Base-by-base conservation (phyloP, 495 filamentous ascomycete species). In the Chlorociboria aeruginascens region DNA sequence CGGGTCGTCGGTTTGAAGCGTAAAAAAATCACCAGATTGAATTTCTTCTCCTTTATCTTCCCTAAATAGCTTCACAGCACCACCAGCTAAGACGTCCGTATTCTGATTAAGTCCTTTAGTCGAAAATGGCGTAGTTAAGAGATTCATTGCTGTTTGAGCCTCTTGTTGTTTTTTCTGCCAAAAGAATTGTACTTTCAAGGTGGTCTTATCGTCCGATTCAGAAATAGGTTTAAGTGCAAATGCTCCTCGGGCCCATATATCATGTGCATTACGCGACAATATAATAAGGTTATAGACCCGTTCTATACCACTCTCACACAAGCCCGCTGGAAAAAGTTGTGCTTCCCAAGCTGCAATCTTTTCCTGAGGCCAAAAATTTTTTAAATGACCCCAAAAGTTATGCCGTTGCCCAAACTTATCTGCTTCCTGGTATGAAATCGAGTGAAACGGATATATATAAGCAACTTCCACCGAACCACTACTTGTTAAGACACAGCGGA, bases 161-260 rank as follows among this genome's bases (percentile, higher is more conserved):
- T 20, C 29, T 11, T 34, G 4, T 44, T 51, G 41, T 40, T 32
- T 45, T 10, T 35, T 31, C 32, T 51, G 48, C 48, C 48, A 51
- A 25, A 45, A 51, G 17, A 51, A 45, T 25, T 51, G 48, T 7
- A 50, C 40, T 36, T 34, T 52, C 20, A 52, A 30, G 37, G 49
- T 47, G 6, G 25, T 47, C n/a, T 53, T 48, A 44, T 53, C 39
- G 3, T 43, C 31, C 7, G 29, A 48, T 3, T 48, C 16, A 48
- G 50, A 53, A 6, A 53, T 53, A 39, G 50, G 50, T 33, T 53
- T 53, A 12, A 53, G 39, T 20, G 50, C 50, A 53, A 53, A 53
- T 48, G 38, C 38, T 29, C 50, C 50, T 38, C 14, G 2, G 38
- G 32, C 35, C 50, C 50, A 53, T 8, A 10, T 12, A 7, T 8